phyloP scores from a whole-genome alignment of 2,329 filamentous ascomycete genomes.

The Gyromitra esculenta region DNA sequence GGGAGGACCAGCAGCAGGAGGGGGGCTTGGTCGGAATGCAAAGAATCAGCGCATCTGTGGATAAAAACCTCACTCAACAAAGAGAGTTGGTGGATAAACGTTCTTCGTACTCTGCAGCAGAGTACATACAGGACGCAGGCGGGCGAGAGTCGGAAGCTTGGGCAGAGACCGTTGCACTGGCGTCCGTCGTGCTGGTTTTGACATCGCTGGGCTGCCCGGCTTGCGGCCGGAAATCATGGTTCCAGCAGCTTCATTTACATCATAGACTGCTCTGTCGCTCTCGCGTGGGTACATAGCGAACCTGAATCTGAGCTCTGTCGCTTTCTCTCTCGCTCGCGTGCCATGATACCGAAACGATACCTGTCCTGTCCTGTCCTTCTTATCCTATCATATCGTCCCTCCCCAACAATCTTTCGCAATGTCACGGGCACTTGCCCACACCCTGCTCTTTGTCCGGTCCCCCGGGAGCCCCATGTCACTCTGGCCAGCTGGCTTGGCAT shows the following conservation, averaged over 20 bases:
- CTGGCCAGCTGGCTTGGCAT: too few relatives aligned
- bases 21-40: slow-evolving; percentile 30
- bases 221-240: slow-evolving; percentile 10
- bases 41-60: slow-evolving; percentile 33
- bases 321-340: not conserved
- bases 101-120: not conserved
- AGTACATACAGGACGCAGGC: not conserved
- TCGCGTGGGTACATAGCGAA: not conserved
- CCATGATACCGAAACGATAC: slow-evolving; percentile 3
- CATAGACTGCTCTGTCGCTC: not conserved
- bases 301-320: not conserved
- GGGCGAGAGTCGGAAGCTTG: not conserved
- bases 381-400: not conserved
- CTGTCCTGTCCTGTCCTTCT: not conserved
- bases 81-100: not conserved
- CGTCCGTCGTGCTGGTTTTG: not conserved
- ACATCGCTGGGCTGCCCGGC: slow-evolving; percentile 17
- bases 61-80: slow-evolving; percentile 9
- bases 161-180: slow-evolving; percentile 3
- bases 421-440: too few relatives aligned
- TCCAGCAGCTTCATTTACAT: not conserved
- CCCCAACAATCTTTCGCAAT: not conserved
- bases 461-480: too few relatives aligned
- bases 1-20: too few relatives aligned
- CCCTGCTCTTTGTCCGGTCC: too few relatives aligned